Base-by-base conservation (phyloP, 208 protist species). In the Willaertia magna region DNA sequence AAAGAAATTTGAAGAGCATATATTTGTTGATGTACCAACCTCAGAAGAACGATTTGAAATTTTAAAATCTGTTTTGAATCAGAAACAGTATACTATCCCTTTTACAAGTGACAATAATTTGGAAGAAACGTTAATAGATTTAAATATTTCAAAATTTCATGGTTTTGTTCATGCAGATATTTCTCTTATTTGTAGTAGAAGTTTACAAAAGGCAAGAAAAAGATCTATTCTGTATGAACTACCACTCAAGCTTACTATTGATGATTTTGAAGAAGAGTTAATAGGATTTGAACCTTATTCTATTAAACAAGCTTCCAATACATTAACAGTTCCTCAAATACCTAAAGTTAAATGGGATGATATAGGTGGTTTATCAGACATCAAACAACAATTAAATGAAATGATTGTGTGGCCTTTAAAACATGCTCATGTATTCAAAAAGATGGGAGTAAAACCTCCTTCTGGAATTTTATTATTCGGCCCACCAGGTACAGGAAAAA, bases 391-490 rank as follows among this genome's bases (percentile, higher is more conserved):
- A 30, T 87, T 98, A 26, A 90, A 92, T 48, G 95, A 98, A 42
- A 94, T 94, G 1, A 93, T 98, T 55, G 86, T 88, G 40, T 95
- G 91, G 90, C 92, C 89, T 55, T 93, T 99, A 20, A 55, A 93
- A 88, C 90, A 97, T 81, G 86, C 92, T 9, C 93, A 95, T 85
- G 75, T 95, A 11, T 99, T 99, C 85, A 74, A 59, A 22, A 84
- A 95, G 79, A 92, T 99, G 79, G 93, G 94, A 78, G 90, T 99
- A 20, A 91, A 88, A 0, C 96, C 97, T 18, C 95, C 97, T 2
- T 87, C 88, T 16, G 96, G 96, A 40, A 78, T 98, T 12, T 88
- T 98, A 16, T 85, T 98, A 1, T 98, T 97, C 90, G 96, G 96
- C 30, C 95, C 94, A 55, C 95, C 94, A 20, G 96, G 96, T 43